phyloP scores from a whole-genome alignment of 768 basidiomycete genomes.

The Russula sp. region DNA sequence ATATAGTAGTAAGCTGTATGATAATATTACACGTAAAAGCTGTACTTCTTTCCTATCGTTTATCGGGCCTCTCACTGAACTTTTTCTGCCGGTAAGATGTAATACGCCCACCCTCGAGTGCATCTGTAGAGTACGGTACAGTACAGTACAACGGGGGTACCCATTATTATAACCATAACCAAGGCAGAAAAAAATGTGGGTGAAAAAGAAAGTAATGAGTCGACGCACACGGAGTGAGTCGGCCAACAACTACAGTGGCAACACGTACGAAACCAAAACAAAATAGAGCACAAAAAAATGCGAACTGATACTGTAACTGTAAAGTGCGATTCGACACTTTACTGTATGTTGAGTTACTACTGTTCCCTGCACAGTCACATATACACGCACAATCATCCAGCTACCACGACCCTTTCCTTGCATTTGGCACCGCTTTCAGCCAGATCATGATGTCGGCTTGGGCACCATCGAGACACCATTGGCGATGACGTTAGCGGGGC shows the following conservation, averaged over 20 bases:
- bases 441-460: not conserved
- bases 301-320: not conserved
- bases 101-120: not conserved
- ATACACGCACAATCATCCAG: not conserved
- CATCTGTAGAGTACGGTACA: too few species aligned
- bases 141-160: not conserved
- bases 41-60: not conserved
- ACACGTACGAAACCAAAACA: not conserved
- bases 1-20: not conserved
- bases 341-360: not conserved
- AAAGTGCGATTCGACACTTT: not conserved
- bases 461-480: slow-evolving; percentile 45
- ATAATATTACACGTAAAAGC: not conserved
- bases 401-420: not conserved
- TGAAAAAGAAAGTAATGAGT: not conserved
- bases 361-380: not conserved
- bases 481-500: slow-evolving; percentile 42
- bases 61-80: not conserved
- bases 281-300: not conserved
- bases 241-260: not conserved
- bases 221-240: not conserved
- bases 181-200: not conserved
- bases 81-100: not conserved
- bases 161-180: not conserved
- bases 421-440: not conserved